Evolutionary conservation across 371 early-diverging fungal species (phyloP), one percentile per base, ranked within the genome.

Genomic region (Syncephalastrum contaminatum): DNA sequence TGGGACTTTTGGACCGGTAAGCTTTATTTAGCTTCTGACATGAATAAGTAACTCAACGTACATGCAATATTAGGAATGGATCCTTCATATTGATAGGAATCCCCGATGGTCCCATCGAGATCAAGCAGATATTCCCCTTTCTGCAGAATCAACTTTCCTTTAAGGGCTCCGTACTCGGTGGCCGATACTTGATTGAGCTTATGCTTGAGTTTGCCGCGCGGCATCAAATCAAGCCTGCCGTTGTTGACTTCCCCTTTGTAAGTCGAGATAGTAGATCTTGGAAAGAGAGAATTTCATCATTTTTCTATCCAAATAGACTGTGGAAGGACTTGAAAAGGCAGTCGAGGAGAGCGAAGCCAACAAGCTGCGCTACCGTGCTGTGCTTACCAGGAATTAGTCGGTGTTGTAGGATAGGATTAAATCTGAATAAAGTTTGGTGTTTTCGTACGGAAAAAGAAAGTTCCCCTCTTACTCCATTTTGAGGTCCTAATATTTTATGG

Each of bases 171-270:
- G 43, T 77, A 36, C 62, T 76, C 3, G 77, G 78, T 42, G 73
- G 80, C 21, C 61, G 80, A 19, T 59, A 68, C 51, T 60, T 63
- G 7, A 59, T 75, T 40, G 57, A 64, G 12, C 54, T 72, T 43
- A 82, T 80, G 80, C 55, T 80, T 14, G 72, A 76, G 10, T 82
- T 82, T 66, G 83, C 80, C 5, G 66, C 70, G 5, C 63, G 75
- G 15, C 83, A 82, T 43, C 49, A 75, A 15, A 78, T 82, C 49
- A 73, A 66, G 43, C 75, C 83, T 12, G 57, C 56, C 54, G 67
- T 78, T 53, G 66, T 77, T 30, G 75, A 80, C 18, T 73, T 65
- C 49, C 62, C 67, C 8, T 58, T 70, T 45, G 67, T 67, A 66
- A 54, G 43, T 43, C n/a, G 45, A 18, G 14, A 48, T 25, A 5